Conservation (phyloP, 306 rosid species). For the Cicer judaicum region DNA sequence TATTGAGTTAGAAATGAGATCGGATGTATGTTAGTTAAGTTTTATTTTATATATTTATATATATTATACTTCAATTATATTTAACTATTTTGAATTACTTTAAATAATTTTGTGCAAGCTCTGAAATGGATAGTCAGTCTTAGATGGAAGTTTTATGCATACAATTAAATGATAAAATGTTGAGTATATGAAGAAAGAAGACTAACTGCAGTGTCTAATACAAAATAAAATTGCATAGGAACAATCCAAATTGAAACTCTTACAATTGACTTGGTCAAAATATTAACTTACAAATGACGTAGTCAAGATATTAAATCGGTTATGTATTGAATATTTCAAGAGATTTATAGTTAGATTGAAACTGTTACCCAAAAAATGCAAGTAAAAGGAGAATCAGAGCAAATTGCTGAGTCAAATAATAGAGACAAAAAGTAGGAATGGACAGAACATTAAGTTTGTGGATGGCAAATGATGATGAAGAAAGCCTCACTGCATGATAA, state of each 20-base stretch:
- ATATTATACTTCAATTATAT: too few species aligned
- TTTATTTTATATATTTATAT: too few species aligned
- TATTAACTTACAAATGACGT: neutral
- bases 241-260: neutral
- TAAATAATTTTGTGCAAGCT: neutral
- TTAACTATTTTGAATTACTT: neutral
- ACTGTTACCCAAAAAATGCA: neutral
- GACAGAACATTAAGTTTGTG: neutral
- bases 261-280: neutral
- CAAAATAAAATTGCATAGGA: neutral
- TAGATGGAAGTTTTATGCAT: neutral
- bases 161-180: neutral
- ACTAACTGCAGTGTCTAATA: neutral
- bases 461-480: neutral
- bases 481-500: neutral
- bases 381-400: neutral
- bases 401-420: neutral
- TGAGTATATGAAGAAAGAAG: neutral
- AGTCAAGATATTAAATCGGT: neutral
- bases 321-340: neutral
- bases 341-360: neutral
- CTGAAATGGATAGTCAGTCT: neutral
- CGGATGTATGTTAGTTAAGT: too few species aligned
- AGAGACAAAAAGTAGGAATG: neutral
- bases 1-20: too few species aligned